A percentile compares a stretch with the other conserved stretches of the same genome.
Conservation (phyloP, 2,329 filamentous ascomycete species). For the Boeremia exigua region DNA sequence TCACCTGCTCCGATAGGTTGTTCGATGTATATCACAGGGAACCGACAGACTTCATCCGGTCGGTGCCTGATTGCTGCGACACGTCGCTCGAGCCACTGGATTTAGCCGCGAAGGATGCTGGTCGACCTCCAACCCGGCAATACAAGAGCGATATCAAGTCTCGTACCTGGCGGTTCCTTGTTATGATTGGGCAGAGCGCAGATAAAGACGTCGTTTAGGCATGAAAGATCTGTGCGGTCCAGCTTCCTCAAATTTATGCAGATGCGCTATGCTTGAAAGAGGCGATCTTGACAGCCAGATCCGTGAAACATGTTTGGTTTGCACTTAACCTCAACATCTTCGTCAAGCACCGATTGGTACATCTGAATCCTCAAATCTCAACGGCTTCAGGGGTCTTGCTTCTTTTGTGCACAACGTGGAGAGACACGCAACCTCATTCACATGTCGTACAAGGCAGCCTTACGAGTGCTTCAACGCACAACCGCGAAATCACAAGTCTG, state of each 20-base stretch:
- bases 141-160: slow-evolving; percentile 1
- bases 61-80: slow-evolving; percentile 3
- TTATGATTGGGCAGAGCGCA: slow-evolving; percentile 6
- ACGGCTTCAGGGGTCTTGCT: not conserved
- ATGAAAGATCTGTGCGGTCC: slow-evolving; percentile 10
- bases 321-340: slow-evolving; percentile 7
- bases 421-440: slow-evolving; percentile 13
- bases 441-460: slow-evolving; percentile 4
- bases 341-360: slow-evolving; percentile 14
- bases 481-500: not conserved
- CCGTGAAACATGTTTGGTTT: slow-evolving; percentile 13
- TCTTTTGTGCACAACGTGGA: slow-evolving; percentile 9
- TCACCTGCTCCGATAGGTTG: not conserved
- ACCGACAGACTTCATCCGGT: not conserved
- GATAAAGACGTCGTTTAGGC: slow-evolving; percentile 5
- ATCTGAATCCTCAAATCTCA: slow-evolving; percentile 8
- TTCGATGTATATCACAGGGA: not conserved
- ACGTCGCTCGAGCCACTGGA: not conserved
- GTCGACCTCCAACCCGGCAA: slow-evolving; percentile 9
- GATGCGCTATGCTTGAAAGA: not conserved
- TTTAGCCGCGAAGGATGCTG: slow-evolving; percentile 2
- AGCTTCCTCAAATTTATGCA: slow-evolving; percentile 17
- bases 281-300: slow-evolving; percentile 4
- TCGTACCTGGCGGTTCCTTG: not conserved
- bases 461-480: not conserved